Conservation (phyloP, 2,329 filamentous ascomycete genomes). For the Venturia asperata region DNA sequence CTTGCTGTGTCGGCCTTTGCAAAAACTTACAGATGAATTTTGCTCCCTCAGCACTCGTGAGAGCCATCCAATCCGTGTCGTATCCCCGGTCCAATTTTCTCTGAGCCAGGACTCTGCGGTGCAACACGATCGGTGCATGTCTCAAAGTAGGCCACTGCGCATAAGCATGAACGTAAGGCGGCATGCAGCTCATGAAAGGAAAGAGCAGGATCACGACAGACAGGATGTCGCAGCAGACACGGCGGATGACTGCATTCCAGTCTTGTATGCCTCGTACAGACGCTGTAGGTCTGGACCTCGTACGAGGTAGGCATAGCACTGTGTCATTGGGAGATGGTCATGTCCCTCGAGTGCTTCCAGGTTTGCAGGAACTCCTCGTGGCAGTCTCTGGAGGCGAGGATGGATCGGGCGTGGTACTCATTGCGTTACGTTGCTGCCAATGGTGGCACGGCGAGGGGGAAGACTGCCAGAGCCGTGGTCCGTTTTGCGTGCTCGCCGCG, state of each 20-base stretch:
- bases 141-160: not conserved
- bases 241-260: constrained; percentile 8
- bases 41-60: too few relatives aligned
- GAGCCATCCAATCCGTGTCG: not conserved
- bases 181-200: not conserved
- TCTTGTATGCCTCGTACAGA: not conserved
- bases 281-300: constrained; percentile 5
- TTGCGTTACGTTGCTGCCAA: not conserved
- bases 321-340: not conserved
- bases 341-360: not conserved
- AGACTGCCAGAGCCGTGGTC: constrained; percentile 3
- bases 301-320: not conserved
- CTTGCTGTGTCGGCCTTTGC: not conserved
- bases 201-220: not conserved
- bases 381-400: not conserved
- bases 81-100: not conserved
- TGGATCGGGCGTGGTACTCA: not conserved
- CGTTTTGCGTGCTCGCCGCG: not conserved
- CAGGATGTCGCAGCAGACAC: not conserved
- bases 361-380: not conserved
- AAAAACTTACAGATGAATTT: not conserved
- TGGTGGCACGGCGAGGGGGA: not conserved
- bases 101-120: not conserved
- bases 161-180: constrained; percentile 1
- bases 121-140: not conserved